A percentile compares a stretch with the other conserved stretches of the same genome.
Conservation (phyloP, 257 asterid genomes). For the Solanum medicagineum region DNA sequence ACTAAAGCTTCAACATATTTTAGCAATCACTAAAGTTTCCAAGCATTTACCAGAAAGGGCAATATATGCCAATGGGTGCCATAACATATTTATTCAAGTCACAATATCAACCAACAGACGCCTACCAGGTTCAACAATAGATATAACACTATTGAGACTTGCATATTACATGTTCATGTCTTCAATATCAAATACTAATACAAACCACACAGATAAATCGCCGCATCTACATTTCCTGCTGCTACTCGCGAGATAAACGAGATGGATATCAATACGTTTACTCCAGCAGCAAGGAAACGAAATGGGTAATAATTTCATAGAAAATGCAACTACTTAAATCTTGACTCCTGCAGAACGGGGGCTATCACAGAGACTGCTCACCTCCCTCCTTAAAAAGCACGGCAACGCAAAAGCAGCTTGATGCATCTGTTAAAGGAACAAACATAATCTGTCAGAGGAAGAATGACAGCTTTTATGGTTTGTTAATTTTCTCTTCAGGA, state of each 20-base stretch:
- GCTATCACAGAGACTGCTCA: conserved; percentile 40
- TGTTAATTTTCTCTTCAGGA: background rate
- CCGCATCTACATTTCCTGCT: background rate
- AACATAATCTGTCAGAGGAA: background rate
- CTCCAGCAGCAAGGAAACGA: background rate
- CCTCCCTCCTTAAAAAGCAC: conserved; percentile 73
- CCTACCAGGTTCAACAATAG: background rate
- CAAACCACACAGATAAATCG: background rate
- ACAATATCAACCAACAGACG: background rate
- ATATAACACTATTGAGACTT: background rate
- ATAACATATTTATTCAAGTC: background rate
- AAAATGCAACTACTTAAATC: background rate
- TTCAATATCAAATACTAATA: background rate
- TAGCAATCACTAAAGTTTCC: background rate
- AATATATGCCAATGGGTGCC: background rate
- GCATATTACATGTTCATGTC: background rate
- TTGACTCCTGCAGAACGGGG: background rate
- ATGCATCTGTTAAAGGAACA: conserved; percentile 50
- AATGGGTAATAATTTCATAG: background rate
- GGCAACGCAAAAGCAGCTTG: conserved; percentile 90
- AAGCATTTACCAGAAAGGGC: background rate
- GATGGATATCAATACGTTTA: background rate
- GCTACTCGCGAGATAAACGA: background rate
- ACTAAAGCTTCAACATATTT: background rate
- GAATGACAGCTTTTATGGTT: background rate